These are phyloP conservation scores for Aspergillus latus DNA, from an alignment of 2,329 filamentous ascomycete species.

Conservation along the genomic window DNA sequence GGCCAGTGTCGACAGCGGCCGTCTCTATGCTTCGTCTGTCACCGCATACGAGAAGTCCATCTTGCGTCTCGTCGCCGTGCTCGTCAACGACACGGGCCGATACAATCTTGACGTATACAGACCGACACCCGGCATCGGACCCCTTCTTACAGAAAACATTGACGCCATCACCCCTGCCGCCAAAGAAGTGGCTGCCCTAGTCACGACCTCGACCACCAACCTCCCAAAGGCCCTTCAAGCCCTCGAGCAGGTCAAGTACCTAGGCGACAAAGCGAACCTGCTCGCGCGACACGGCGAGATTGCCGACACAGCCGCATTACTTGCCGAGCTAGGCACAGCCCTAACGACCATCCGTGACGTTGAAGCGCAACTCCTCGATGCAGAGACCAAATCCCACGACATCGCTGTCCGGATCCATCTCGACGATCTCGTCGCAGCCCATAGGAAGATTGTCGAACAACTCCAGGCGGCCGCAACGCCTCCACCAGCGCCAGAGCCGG, in stretches of 20 bases:
- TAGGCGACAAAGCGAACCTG: background rate
- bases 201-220: background rate
- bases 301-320: background rate
- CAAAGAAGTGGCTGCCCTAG: background rate
- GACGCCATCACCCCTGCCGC: background rate
- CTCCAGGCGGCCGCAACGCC: background rate
- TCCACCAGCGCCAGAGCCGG: background rate
- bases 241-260: background rate
- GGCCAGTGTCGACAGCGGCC: background rate
- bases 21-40: background rate
- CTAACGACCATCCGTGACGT: background rate
- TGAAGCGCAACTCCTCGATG: background rate
- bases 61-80: background rate
- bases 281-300: background rate
- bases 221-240: background rate
- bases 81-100: background rate
- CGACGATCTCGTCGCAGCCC: background rate
- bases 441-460: background rate
- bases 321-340: background rate
- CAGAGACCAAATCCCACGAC: background rate
- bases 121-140: background rate
- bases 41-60: background rate
- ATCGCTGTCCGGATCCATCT: background rate
- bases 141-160: background rate
- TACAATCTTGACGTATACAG: background rate